A percentile compares a stretch with the other conserved stretches of the same genome.
Evolutionary conservation across 768 basidiomycete genomes (phyloP).

Genomic region (Suillus ampliporus): DNA sequence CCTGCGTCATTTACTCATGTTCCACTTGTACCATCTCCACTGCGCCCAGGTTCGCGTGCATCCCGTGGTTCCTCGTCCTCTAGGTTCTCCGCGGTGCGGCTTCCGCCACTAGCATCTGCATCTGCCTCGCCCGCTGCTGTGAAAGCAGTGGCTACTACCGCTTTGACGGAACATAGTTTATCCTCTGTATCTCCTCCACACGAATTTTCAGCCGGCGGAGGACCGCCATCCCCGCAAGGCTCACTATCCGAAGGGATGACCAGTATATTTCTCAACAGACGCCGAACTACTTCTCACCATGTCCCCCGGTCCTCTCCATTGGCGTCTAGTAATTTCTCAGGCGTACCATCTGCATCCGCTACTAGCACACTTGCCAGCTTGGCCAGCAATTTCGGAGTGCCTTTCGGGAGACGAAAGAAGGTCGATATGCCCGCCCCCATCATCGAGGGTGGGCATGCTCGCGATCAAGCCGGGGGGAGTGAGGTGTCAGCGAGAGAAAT

Average conservation of each 20-base stretch:
- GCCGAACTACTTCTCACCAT: slow-evolving; percentile 67
- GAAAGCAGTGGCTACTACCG: slow-evolving; percentile 73
- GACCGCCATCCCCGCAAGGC: slow-evolving; percentile 64
- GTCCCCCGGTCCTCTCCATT: slow-evolving; percentile 56
- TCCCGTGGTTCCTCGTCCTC: slow-evolving; percentile 74
- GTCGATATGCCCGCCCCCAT: slow-evolving; percentile 29
- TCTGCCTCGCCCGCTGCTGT: slow-evolving; percentile 46
- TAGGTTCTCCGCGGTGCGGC: slow-evolving; percentile 65
- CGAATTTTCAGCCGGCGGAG: slow-evolving; percentile 33
- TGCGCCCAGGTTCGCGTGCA: slow-evolving; percentile 75
- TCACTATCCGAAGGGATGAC: slow-evolving; percentile 67
- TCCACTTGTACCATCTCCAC: slow-evolving; percentile 54
- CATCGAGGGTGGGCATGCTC: slow-evolving; percentile 25
- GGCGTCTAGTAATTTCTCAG: slow-evolving; percentile 25
- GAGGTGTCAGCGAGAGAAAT: slow-evolving; percentile 47
- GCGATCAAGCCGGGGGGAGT: slow-evolving; percentile 24
- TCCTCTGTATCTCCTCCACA: slow-evolving; percentile 48
- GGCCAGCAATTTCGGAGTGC: slow-evolving; percentile 68
- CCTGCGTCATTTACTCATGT: slow-evolving; percentile 44
- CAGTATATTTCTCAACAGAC: slow-evolving; percentile 48
- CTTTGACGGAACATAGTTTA: slow-evolving; percentile 60
- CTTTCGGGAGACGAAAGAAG: slow-evolving; percentile 63
- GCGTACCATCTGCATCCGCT: slow-evolving; percentile 43
- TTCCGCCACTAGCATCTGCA: slow-evolving; percentile 61
- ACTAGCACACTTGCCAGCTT: slow-evolving; percentile 60